These are phyloP conservation scores for Colletotrichum liriopes DNA, from an alignment of 2,329 filamentous ascomycete species.

Conservation along the genomic window DNA sequence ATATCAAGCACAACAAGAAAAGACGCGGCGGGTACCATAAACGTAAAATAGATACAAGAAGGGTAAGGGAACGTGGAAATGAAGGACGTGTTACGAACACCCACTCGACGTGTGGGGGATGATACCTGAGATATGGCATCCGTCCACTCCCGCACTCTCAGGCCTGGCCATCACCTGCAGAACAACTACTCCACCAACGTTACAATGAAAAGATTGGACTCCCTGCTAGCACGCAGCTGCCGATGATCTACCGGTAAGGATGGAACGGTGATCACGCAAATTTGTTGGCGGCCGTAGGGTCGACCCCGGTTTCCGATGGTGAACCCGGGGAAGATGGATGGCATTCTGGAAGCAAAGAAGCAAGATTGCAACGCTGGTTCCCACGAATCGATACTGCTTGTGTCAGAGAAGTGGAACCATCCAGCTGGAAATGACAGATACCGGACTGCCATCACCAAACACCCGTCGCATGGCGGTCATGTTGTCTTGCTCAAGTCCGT, in stretches of 20 bases:
- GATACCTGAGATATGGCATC: constrained; percentile 28
- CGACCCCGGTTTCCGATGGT: constrained; percentile 1
- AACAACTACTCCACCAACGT: neutral
- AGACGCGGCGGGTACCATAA: constrained; percentile 3
- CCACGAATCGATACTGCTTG: neutral
- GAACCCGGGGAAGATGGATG: constrained; percentile 15
- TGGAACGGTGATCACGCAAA: constrained; percentile 37
- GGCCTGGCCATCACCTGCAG: neutral
- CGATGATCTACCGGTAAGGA: constrained; percentile 31
- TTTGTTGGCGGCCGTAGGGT: neutral
- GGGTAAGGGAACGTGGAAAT: neutral
- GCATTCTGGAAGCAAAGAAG: constrained; percentile 27
- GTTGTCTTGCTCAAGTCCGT: neutral
- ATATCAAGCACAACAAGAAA: neutral
- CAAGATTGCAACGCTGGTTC: neutral
- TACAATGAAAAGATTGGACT: neutral
- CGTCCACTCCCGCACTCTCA: neutral
- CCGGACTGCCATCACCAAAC: constrained; percentile 2
- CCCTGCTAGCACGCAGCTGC: neutral
- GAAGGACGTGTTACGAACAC: constrained; percentile 1
- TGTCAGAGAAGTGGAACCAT: constrained; percentile 31
- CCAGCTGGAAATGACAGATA: constrained; percentile 22
- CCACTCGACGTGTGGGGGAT: constrained; percentile 20
- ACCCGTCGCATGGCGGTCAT: constrained; percentile 20
- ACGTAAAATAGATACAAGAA: constrained; percentile 21